Evolutionary conservation across 371 early-diverging fungal genomes (phyloP), one percentile per base, ranked within the genome.

Genomic region (Massospora cicadina): DNA sequence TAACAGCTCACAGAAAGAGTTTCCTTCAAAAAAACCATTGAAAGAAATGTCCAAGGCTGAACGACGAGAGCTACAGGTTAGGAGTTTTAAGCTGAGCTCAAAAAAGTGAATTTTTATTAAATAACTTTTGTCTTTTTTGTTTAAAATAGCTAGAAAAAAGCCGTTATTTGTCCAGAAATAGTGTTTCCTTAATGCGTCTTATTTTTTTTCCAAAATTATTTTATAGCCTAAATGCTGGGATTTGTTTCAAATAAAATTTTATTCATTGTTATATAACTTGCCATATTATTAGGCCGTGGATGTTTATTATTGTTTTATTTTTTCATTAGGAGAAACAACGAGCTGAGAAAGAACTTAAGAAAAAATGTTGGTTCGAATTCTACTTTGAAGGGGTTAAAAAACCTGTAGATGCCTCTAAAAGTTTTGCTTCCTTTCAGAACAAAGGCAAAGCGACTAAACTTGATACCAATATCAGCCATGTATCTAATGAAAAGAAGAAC

Each of bases 1-100:
- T 17, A 43, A 17, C 17, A 43, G 17, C 43, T 43, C 43, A 17
- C 43, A 43, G 17, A 43, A 43, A 17, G 43, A 43, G 5, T 43
- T 17, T 17, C 43, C n/a, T n/a, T n/a, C 43, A 5, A 43, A 43
- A 43, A 43, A 43, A 43, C 17, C 43, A 24, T 72, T 72, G 67
- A 88, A 87, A 70, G 79, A 84, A 2, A 85, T 90, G 90, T 88
- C 91, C 31, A 94, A 91, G 69, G 90, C 90, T 21, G 92, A 94
- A 76, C 81, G 92, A 63, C 82, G 92, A 31, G 94, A 83, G 7
- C 68, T 86, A 63, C 85, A 81, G 68, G 77, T 72, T 30, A 55
- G n/a, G n/a, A 62, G 26, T 31, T 12, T 55, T 21, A 57, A 54
- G 24, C 3, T 33, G 55, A n/a, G n/a, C 54, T 32, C 23, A 2